Evolutionary conservation across 2,329 filamentous ascomycete species (phyloP), one percentile per base, ranked within the genome.

Genomic region (Ceratocystis alfenasii): DNA sequence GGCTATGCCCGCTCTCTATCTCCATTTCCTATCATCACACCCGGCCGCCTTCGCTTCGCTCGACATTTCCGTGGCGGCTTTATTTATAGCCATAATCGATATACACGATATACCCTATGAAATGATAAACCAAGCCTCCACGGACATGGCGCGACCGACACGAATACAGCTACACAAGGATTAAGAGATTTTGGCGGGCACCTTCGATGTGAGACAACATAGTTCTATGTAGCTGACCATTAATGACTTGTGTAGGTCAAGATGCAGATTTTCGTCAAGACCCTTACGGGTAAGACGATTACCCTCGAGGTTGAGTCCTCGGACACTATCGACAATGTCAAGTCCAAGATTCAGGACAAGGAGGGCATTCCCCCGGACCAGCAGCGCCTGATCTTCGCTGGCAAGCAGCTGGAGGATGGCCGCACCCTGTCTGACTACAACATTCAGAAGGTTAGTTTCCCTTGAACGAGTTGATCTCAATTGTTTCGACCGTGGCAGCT

Each of bases 271-370:
- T 88, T 88, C 82, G 85, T 87, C 76, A 87, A 87, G 81, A 87
- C 85, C 84, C 85, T 97, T 75, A 97, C 94, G 89, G 94, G 94
- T 78, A 97, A 97, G 89, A 97, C 94, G 78, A 97, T 97, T 88
- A 97, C 94, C 88, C 92, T 99, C 75, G 94, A 99, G 91, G 94
- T 97, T 82, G 94, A 97, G 88, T 96, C 91, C 75, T 93, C 88
- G 77, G 94, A 99, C 82, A 97, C 93, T 77, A 97, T 99, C 81
- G 94, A 97, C 87, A 97, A 97, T 88, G 94, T 99, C 83, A 97
- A 97, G 88, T 90, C 89, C 83, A 97, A 99, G 87, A 85, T 85
- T 74, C 82, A 87, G 90, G 94, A 97, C 87, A 99, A 97, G 89
- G 94, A 99, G 84, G 93, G 94, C 73, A 99, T 99, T 73, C 94